Percentiles rank a stretch among this genome's conserved stretches.
Evolutionary conservation across 1,284 basidiomycete species (phyloP).

Genomic region (Xerocomus minutiporus): DNA sequence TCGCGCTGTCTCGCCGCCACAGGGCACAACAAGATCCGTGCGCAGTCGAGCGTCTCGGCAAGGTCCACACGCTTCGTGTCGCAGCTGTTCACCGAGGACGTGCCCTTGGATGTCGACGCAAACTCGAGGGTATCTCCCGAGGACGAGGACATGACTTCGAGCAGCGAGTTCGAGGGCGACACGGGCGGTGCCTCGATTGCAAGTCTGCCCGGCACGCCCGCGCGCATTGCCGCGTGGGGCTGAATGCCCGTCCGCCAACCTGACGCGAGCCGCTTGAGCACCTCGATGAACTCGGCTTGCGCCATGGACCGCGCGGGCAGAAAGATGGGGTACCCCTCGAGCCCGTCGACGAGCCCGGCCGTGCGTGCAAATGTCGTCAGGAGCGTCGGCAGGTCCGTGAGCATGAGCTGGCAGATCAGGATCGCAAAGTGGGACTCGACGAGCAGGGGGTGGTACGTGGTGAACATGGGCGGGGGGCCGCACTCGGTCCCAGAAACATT

Average conservation of each 20-base stretch:
- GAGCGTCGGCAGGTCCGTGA: constrained; percentile 63
- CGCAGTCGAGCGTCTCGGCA: constrained; percentile 52
- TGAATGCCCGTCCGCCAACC: constrained; percentile 64
- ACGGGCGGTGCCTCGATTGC: constrained; percentile 41
- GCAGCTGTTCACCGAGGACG: not conserved
- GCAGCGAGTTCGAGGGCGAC: constrained; percentile 20
- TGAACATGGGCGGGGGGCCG: constrained; percentile 53
- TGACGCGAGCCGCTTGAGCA: constrained; percentile 67
- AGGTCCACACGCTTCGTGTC: constrained; percentile 33
- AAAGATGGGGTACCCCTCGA: constrained; percentile 82
- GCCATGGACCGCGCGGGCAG: constrained; percentile 78
- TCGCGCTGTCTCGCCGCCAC: constrained; percentile 56
- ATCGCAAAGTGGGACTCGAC: constrained; percentile 79
- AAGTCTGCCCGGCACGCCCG: constrained; percentile 38
- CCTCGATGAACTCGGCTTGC: constrained; percentile 78
- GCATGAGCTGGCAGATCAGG: constrained; percentile 65
- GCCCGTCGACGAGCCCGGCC: constrained; percentile 64
- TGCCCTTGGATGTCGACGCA: constrained; percentile 21
- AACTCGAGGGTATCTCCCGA: constrained; percentile 23
- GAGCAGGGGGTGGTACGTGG: constrained; percentile 80
- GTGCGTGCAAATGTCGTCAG: constrained; percentile 59
- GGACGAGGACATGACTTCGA: constrained; percentile 24
- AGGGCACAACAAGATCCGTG: constrained; percentile 64
- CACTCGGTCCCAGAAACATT: constrained; percentile 27
- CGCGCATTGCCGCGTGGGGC: constrained; percentile 45